A percentile compares a stretch with the other conserved stretches of the same genome.
Conservation (phyloP, 1,284 basidiomycete species). For the Pascua sp. region DNA sequence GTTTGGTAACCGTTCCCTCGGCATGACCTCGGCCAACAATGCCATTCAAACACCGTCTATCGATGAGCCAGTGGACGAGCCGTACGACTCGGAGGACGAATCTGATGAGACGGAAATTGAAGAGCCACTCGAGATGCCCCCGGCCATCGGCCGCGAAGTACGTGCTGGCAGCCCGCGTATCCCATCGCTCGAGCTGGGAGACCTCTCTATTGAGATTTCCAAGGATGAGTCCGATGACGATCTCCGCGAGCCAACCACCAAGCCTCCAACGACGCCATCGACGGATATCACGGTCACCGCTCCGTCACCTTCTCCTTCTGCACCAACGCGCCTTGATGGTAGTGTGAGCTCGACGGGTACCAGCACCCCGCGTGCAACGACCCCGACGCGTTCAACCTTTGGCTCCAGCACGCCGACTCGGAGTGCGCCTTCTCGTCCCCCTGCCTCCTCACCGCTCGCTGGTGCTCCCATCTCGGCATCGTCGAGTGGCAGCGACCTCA, state of each 20-base stretch:
- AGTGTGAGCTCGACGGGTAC: no score
- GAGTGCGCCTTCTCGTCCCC: neutral
- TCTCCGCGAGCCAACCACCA: no score
- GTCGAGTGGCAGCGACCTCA: no score
- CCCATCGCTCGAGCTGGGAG: slow-evolving; percentile 45
- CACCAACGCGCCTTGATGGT: no score
- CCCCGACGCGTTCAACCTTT: neutral
- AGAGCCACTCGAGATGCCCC: slow-evolving; percentile 37
- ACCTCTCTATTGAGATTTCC: slow-evolving; percentile 13
- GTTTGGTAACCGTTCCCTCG: no score
- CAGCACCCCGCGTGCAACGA: neutral
- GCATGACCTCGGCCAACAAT: no score
- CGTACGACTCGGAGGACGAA: no score
- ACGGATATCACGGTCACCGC: no score
- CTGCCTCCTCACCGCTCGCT: neutral
- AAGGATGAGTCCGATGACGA: slow-evolving; percentile 1
- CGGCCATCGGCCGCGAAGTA: slow-evolving; percentile 1
- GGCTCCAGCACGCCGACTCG: neutral
- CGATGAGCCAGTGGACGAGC: no score
- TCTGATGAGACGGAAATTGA: slow-evolving; percentile 7
- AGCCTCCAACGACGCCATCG: no score
- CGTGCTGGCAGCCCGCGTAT: slow-evolving; percentile 38
- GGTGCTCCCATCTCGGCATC: neutral
- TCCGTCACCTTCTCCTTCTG: no score
- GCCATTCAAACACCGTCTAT: no score